These are phyloP conservation scores for Entophlyctis helioformis DNA, from an alignment of 192 early-diverging fungal genomes.

Conservation along the genomic window DNA sequence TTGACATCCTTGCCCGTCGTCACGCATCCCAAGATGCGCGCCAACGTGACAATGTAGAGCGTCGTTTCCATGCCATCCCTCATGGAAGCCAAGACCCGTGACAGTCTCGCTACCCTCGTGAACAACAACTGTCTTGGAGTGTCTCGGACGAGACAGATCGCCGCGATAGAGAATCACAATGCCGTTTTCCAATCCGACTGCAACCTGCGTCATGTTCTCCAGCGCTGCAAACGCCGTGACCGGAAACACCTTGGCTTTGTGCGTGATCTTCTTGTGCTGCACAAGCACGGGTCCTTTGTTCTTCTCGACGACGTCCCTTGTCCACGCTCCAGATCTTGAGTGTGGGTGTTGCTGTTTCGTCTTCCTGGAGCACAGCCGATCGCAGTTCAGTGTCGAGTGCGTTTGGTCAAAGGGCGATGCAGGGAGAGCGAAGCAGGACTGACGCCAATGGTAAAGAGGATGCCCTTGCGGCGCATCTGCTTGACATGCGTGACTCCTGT, in stretches of 20 bases:
- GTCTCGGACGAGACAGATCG: conserved; percentile 64
- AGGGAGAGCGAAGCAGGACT: conserved; percentile 10
- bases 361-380: conserved; percentile 17
- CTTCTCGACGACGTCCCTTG: conserved; percentile 33
- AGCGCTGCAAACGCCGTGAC: conserved; percentile 62
- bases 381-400: neutral
- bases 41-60: conserved; percentile 60
- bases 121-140: conserved; percentile 67
- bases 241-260: conserved; percentile 51
- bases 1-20: conserved; percentile 29
- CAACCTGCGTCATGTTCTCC: conserved; percentile 73
- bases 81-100: conserved; percentile 68
- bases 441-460: conserved; percentile 69
- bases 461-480: conserved; percentile 65
- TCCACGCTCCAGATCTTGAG: conserved; percentile 80
- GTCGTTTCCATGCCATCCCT: conserved; percentile 46
- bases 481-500: conserved; percentile 77
- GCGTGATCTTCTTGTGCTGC: conserved; percentile 53
- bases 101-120: conserved; percentile 76
- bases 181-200: conserved; percentile 87
- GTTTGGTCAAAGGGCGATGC: neutral
- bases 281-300: conserved; percentile 39
- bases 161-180: conserved; percentile 74
- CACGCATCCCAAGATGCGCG: conserved; percentile 45
- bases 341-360: conserved; percentile 34